Evolutionary conservation across 345 rosid species (phyloP).

Genomic region (Reutealis trisperma): DNA sequence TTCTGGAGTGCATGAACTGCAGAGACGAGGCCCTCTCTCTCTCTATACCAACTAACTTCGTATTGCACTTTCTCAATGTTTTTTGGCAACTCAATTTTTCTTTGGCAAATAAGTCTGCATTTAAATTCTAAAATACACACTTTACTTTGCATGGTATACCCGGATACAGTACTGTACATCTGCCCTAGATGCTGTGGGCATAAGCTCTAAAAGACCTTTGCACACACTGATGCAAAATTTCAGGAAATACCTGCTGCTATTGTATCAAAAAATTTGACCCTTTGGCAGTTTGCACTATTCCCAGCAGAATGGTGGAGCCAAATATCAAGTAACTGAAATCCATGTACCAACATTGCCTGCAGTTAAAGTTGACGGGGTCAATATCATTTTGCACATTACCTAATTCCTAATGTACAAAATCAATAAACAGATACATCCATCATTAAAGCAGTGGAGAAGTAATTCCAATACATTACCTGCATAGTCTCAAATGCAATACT

Average conservation of each 20-base stretch:
- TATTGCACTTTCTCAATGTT: not conserved
- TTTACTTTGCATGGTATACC: not conserved
- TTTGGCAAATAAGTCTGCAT: not conserved
- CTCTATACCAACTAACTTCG: not conserved
- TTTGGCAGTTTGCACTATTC: slow-evolving; percentile 53
- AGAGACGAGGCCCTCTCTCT: not conserved
- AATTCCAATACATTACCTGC: slow-evolving; percentile 47
- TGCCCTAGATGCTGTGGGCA: not conserved
- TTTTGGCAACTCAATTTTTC: not conserved
- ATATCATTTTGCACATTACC: not conserved
- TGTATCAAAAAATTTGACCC: slow-evolving; percentile 61
- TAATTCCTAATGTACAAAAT: not conserved
- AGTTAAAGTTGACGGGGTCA: slow-evolving; percentile 20
- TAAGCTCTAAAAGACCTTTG: not conserved
- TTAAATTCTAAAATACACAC: not conserved
- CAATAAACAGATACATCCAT: slow-evolving; percentile 1
- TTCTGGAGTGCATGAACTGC: not conserved
- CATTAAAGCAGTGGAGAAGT: not conserved
- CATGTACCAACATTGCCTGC: slow-evolving; percentile 89
- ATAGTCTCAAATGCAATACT: slow-evolving; percentile 69
- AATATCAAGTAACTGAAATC: slow-evolving; percentile 88
- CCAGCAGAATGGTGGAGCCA: slow-evolving; percentile 80
- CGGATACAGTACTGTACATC: not conserved
- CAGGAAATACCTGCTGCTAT: slow-evolving; percentile 63
- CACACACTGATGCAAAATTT: not conserved